Conservation (phyloP, 768 basidiomycete species). For the Trametes punicea region DNA sequence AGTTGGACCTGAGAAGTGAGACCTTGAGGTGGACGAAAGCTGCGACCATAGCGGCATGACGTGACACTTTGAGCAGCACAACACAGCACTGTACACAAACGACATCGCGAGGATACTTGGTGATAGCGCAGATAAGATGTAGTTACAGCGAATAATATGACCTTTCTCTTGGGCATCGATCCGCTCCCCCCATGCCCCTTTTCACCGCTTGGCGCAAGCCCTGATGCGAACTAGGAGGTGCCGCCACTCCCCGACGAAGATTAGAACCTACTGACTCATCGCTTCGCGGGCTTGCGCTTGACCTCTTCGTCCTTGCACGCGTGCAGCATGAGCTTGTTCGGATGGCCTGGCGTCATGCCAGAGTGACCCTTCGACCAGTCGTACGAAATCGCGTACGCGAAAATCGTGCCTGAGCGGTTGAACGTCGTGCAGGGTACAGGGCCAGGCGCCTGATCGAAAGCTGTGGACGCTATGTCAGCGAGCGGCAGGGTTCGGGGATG, state of each 20-base stretch:
- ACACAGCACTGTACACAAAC: conserved; percentile 1
- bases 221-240: background rate
- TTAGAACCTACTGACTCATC: conserved; percentile 18
- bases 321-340: conserved; percentile 83
- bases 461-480: conserved; percentile 31
- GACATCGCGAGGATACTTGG: background rate
- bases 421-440: conserved; percentile 81
- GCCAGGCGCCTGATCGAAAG: conserved; percentile 69
- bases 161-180: too few species aligned
- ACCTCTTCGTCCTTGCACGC: conserved; percentile 87
- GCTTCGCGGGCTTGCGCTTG: conserved; percentile 50
- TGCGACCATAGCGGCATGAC: background rate
- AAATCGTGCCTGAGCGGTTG: conserved; percentile 84
- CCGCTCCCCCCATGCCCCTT: background rate
- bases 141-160: background rate
- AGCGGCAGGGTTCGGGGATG: background rate
- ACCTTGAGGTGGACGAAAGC: background rate
- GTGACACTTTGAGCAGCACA: background rate
- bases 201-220: background rate
- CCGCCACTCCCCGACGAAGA: background rate
- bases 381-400: conserved; percentile 90
- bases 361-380: conserved; percentile 94
- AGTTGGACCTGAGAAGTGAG: background rate
- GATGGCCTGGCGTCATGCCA: conserved; percentile 67
- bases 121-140: conserved; percentile 1